Percentiles rank a stretch among this genome's conserved stretches.
Conservation (phyloP, 768 basidiomycete species). For the Royoungia palumana region DNA sequence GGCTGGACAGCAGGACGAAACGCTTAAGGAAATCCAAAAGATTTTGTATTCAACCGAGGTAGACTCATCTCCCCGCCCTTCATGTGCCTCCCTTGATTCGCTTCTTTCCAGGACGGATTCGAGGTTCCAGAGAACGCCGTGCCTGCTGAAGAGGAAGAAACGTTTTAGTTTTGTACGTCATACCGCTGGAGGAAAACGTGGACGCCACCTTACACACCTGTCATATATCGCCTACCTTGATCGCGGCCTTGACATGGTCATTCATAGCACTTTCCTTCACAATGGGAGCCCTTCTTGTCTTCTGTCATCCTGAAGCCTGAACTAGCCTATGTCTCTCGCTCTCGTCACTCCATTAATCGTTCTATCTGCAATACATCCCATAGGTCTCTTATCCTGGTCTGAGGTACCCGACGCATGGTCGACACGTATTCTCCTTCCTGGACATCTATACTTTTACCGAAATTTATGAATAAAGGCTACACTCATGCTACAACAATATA, state of each 20-base stretch:
- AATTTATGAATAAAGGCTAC: constrained; percentile 27
- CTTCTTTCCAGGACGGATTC: constrained; percentile 72
- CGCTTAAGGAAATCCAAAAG: constrained; percentile 78
- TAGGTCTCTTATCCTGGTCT: constrained; percentile 3
- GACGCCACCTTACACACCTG: constrained; percentile 7
- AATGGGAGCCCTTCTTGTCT: neutral
- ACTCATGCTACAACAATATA: constrained; percentile 23
- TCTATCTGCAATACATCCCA: constrained; percentile 29
- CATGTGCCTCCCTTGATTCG: constrained; percentile 5
- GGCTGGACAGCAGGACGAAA: constrained; percentile 54
- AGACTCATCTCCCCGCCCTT: constrained; percentile 19
- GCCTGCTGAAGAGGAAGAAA: constrained; percentile 75
- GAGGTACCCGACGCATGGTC: too few relatives aligned
- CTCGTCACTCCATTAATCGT: constrained; percentile 24
- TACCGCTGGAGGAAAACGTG: constrained; percentile 6
- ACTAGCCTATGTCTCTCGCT: constrained; percentile 21
- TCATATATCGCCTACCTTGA: constrained; percentile 4
- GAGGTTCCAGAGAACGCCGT: constrained; percentile 73
- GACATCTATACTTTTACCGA: constrained; percentile 12
- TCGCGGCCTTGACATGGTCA: constrained; percentile 15
- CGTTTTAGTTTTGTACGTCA: constrained; percentile 45
- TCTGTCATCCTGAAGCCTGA: constrained; percentile 2
- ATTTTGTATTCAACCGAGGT: constrained; percentile 97
- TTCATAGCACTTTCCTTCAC: constrained; percentile 14
- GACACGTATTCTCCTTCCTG: neutral